Base-by-base conservation (phyloP, 441 rosid genomes). In the Pelargonium myrrhifolium region DNA sequence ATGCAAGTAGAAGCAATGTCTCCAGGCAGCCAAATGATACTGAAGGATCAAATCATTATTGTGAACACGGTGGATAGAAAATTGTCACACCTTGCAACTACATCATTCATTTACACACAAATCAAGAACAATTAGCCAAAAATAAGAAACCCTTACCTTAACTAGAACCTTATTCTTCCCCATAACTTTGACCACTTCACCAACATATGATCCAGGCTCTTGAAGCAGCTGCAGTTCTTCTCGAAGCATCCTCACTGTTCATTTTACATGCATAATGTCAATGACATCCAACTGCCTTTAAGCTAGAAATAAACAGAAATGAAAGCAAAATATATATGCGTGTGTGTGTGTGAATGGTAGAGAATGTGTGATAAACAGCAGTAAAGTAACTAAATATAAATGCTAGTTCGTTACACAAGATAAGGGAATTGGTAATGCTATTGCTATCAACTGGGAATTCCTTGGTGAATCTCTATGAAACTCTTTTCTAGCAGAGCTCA, bases 181-280 rank as follows among this genome's bases (percentile, higher is more conserved):
- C 99, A 93, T 93, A 9, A 89, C 93, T 85, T 93, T 93, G 49
- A 93, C 99, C 70, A 91, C 99, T 77, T 93, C 99, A 24, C 99
- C 99, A 71, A 93, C 99, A 83, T 93, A 93, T 60, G 97, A 93
- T 15, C 99, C 99, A 61, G 99, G 99, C 73, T 93, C 99, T 71
- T 93, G 99, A 73, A 93, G 93, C 79, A 93, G 86, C 86, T 93
- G 97, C 72, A 88, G 74, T 76, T 93, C 97, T 81, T 93, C 97
- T 74, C 95, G 83, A 21, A 93, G 93, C 99, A 93, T 89, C 67
- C 99, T 74, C 47, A 93, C 99, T 93, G 75, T 42, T 67, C 45
- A 72, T 39, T 62, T 42, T 11, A 15, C 49, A 59, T 37, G 35
- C 35, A 39, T 14, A 70, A 15, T 24, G 37, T 66, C 43, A 66